phyloP scores from a whole-genome alignment of 1,284 basidiomycete genomes.

The Cutaneotrichosporon cutaneum region DNA sequence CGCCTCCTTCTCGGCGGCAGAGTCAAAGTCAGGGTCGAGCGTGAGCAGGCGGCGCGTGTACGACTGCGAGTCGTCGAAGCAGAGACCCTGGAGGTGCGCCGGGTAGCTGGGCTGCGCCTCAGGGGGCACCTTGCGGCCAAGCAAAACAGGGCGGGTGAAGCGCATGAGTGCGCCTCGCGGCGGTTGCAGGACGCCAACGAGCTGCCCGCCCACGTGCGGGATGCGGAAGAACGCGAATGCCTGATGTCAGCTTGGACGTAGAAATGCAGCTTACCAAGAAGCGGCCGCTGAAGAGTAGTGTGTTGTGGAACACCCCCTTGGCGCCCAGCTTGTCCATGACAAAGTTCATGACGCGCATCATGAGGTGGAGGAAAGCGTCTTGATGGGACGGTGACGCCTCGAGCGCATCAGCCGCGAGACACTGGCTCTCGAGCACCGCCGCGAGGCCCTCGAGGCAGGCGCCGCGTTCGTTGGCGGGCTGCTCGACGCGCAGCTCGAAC shows the following conservation, averaged over 20 bases:
- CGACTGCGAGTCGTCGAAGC: constrained; percentile 47
- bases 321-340: constrained; percentile 58
- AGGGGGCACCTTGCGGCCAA: constrained; percentile 29
- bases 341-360: constrained; percentile 54
- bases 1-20: constrained; percentile 47
- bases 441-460: constrained; percentile 56
- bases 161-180: constrained; percentile 54
- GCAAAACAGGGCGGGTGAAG: constrained; percentile 40
- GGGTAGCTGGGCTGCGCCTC: constrained; percentile 42
- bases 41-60: constrained; percentile 46
- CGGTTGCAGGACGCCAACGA: constrained; percentile 55
- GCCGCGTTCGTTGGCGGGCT: constrained; percentile 55
- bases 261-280: constrained; percentile 47
- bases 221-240: constrained; percentile 58
- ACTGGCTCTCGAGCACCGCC: constrained; percentile 53
- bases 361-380: constrained; percentile 48
- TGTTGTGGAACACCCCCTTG: constrained; percentile 59
- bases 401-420: constrained; percentile 50
- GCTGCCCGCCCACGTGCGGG: constrained; percentile 56
- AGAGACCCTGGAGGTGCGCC: constrained; percentile 43
- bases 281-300: constrained; percentile 55
- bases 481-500: constrained; percentile 50
- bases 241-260: constrained; percentile 16
- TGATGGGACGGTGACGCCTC: constrained; percentile 39
- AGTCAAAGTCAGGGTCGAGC: constrained; percentile 37